These are phyloP conservation scores for Platanus orientalis DNA, from an alignment of 164 flowering plant species.

Conservation along the genomic window DNA sequence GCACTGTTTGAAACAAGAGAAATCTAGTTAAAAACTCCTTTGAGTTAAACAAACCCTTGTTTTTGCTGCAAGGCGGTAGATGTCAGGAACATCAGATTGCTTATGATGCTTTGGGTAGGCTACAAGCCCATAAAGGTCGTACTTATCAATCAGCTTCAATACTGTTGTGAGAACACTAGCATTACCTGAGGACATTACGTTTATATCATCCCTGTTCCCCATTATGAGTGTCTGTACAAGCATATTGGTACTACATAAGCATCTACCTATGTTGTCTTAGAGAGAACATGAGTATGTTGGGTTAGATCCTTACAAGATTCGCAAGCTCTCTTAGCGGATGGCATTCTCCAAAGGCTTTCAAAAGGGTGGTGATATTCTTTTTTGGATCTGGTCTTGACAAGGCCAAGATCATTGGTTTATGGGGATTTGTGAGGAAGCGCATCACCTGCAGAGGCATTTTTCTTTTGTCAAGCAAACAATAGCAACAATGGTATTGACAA, in stretches of 20 bases:
- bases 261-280: neutral
- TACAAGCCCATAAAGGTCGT: slow-evolving; percentile 90
- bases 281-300: neutral
- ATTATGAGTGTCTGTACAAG: slow-evolving; percentile 73
- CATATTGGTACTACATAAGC: slow-evolving; percentile 3
- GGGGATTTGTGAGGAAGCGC: slow-evolving; percentile 92
- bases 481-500: neutral
- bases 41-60: slow-evolving; percentile 48
- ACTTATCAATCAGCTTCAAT: slow-evolving; percentile 78
- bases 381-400: slow-evolving; percentile 95
- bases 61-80: slow-evolving; percentile 84
- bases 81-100: slow-evolving; percentile 91
- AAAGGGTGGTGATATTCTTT: slow-evolving; percentile 83
- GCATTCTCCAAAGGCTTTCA: slow-evolving; percentile 95
- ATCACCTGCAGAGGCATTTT: slow-evolving; percentile 48
- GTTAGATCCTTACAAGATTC: slow-evolving; percentile 62
- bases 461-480: neutral
- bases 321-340: slow-evolving; percentile 86
- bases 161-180: slow-evolving; percentile 80
- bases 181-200: slow-evolving; percentile 79
- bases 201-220: slow-evolving; percentile 96
- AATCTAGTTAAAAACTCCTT: neutral
- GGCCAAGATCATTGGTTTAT: slow-evolving; percentile 92
- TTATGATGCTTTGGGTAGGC: slow-evolving; percentile 98
- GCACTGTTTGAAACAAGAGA: neutral